phyloP scores from a whole-genome alignment of 345 rosid genomes.

The Leavenworthia alabamica region DNA sequence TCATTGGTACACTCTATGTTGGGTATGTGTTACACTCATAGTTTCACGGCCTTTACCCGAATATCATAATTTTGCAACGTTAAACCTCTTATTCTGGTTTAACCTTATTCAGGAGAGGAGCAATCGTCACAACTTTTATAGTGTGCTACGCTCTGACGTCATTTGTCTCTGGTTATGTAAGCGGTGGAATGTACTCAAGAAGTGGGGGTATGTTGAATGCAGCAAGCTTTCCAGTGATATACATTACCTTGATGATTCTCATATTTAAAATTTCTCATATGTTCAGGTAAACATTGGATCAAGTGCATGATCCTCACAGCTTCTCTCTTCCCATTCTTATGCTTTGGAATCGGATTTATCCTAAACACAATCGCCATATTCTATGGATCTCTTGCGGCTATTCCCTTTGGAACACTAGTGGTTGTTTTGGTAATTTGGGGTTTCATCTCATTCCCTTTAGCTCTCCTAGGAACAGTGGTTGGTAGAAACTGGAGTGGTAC shows the following conservation, averaged over 20 bases:
- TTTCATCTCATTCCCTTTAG: slow-evolving; percentile 87
- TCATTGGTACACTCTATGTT: slow-evolving; percentile 75
- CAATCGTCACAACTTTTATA: slow-evolving; percentile 94
- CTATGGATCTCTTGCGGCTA: slow-evolving; percentile 90
- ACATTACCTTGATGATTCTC: neutral
- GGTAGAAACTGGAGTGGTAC: slow-evolving; percentile 97
- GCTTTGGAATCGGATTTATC: slow-evolving; percentile 84
- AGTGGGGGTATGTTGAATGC: slow-evolving; percentile 65
- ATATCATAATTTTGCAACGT: neutral
- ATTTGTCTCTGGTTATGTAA: slow-evolving; percentile 93
- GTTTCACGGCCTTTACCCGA: neutral
- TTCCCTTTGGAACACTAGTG: slow-evolving; percentile 93
- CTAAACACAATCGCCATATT: slow-evolving; percentile 86
- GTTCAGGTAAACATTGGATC: slow-evolving; percentile 85
- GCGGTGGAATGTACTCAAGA: slow-evolving; percentile 99
- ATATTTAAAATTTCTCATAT: neutral
- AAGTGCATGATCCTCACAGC: slow-evolving; percentile 94
- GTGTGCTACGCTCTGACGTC: slow-evolving; percentile 98
- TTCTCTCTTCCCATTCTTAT: slow-evolving; percentile 83
- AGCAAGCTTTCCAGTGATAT: neutral
- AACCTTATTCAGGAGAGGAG: slow-evolving; percentile 83
- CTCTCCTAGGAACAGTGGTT: slow-evolving; percentile 91
- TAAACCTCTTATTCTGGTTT: neutral
- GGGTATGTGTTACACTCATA: slow-evolving; percentile 52
- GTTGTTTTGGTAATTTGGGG: slow-evolving; percentile 92